Evolutionary conservation across 1,284 basidiomycete species (phyloP), one percentile per base, ranked within the genome.

Genomic region (Boletus mariae): DNA sequence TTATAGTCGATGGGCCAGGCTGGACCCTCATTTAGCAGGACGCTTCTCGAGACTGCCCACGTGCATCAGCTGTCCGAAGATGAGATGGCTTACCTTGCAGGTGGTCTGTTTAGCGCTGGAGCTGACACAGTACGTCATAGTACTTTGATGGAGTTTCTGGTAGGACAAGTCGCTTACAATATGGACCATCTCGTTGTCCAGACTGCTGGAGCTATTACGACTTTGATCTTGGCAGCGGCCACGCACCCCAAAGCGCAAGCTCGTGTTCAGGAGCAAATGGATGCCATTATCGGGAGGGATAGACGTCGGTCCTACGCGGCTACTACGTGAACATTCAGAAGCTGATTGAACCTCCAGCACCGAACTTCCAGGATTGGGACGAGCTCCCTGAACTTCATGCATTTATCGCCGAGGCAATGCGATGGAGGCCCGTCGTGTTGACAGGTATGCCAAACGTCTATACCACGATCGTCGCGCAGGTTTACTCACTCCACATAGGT

Each of bases 361-460:
- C 82, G 0, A 76, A 70, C 0, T 75, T 79, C 42, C 69, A 71
- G 9, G 84, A 85, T 61, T 68, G 75, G 58, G 69, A 77, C 2
- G 58, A 62, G 41, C 71, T 85, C 3, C 77, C 79, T 0, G 75
- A 80, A 59, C 74, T 82, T 4, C 75, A 76, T 49, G 84, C 84
- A 0, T 87, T 83, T 62, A 76, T 83, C 15, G 59, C 79, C 37
- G 84, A 87, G 63, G 71, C 75, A 0, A 81, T 80, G 56, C 71
- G 84, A n/a, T 87, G 85, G 84, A 66, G 82, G 45, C 84, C 84
- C 34, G 79, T 82, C 4, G 78, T 70, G n/a, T 75, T 77, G 20
- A 45, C 37, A 46, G 50, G 50, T 51, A 51, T 20, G 7, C 17
- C n/a, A 11, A 25, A 9, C 15, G 17, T n/a, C 10, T n/a, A 23